Percentiles rank a stretch among this genome's conserved stretches.
Conservation (phyloP, 2,329 filamentous ascomycete genomes). For the Acephala macrosclerotiorum region DNA sequence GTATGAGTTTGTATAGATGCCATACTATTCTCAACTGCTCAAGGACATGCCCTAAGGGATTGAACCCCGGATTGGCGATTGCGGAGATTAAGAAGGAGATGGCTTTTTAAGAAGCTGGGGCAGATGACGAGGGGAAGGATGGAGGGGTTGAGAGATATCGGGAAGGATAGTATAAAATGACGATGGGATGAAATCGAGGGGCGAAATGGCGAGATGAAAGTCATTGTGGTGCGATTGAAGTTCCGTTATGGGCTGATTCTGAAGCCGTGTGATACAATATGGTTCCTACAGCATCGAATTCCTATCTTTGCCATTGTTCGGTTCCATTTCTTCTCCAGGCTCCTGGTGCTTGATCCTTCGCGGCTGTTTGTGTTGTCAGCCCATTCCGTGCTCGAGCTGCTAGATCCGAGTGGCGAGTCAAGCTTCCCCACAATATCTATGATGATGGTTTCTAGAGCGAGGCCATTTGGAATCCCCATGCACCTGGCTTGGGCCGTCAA, state of each 20-base stretch:
- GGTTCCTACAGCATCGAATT: constrained; percentile 23
- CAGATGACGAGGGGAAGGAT: constrained; percentile 37
- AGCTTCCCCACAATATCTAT: neutral
- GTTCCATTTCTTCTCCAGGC: neutral
- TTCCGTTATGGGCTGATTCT: constrained; percentile 27
- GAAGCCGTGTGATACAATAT: constrained; percentile 27
- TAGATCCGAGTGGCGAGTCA: neutral
- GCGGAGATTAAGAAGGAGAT: constrained; percentile 99
- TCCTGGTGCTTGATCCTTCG: neutral
- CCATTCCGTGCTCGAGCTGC: neutral
- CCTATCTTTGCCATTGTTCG: constrained; percentile 6
- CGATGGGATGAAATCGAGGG: neutral
- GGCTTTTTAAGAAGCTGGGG: constrained; percentile 55
- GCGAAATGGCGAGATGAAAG: constrained; percentile 14
- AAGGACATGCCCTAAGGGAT: constrained; percentile 94
- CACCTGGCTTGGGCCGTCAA: neutral
- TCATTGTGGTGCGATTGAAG: constrained; percentile 19
- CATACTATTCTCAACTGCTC: constrained; percentile 99
- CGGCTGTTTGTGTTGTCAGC: neutral
- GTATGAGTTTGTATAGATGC: constrained; percentile 98
- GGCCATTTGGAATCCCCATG: neutral
- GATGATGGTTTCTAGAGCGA: neutral
- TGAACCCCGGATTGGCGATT: constrained; percentile 95
- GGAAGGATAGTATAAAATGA: neutral
- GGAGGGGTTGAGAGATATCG: constrained; percentile 48